A percentile compares a stretch with the other conserved stretches of the same genome.
phyloP scores from a whole-genome alignment of 192 early-diverging fungal genomes.

The Coemansia sp. region DNA sequence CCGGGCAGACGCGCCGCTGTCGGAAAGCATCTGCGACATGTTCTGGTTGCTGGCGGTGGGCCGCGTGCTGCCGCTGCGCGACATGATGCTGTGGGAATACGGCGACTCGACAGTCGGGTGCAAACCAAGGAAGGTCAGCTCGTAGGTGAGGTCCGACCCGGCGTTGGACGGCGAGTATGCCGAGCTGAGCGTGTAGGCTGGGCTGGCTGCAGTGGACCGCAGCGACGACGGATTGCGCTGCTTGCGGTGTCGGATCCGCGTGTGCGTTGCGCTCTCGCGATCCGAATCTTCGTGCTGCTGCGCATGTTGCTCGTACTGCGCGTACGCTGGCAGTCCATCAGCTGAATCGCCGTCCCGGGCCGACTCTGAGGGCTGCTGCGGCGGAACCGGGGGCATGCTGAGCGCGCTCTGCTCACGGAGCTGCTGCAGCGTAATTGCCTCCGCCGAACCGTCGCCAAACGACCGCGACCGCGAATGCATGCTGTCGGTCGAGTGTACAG shows the following conservation, averaged over 20 bases:
- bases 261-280: conserved; percentile 37
- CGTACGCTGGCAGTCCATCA: conserved; percentile 35
- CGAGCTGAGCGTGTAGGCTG: conserved; percentile 35
- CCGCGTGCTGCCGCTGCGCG: conserved; percentile 15
- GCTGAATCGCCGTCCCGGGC: conserved; percentile 24
- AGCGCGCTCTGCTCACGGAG: conserved; percentile 6
- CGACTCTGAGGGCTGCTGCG: conserved; percentile 20
- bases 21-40: conserved; percentile 6
- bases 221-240: conserved; percentile 25
- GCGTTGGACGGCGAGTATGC: conserved; percentile 46
- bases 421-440: conserved; percentile 28
- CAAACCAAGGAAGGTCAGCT: conserved; percentile 40
- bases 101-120: conserved; percentile 37
- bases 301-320: conserved; percentile 8
- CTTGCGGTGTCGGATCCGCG: conserved; percentile 40
- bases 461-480: conserved; percentile 34
- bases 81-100: conserved; percentile 14
- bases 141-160: conserved; percentile 38
- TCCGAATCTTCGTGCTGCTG: conserved; percentile 18
- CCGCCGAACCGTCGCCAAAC: conserved; percentile 24
- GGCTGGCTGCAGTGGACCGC: conserved; percentile 23
- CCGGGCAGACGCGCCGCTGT: conserved; percentile 2
- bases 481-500: background rate
- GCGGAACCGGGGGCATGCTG: conserved; percentile 5
- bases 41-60: background rate